Evolutionary conservation across 192 early-diverging fungal species (phyloP).

Genomic region (Glomus cerebriforme): DNA sequence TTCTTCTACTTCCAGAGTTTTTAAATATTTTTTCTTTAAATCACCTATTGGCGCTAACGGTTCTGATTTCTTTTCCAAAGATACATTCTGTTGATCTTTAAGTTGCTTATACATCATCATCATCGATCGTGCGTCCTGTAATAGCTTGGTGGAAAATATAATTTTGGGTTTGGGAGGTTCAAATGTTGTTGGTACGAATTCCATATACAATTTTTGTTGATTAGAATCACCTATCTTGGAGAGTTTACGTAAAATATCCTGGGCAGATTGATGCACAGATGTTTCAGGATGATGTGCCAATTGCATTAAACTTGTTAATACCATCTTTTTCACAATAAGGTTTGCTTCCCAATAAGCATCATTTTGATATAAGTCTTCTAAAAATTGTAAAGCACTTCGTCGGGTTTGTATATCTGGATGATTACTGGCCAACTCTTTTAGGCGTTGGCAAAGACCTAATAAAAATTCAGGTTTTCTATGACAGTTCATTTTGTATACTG

Average conservation of each 20-base stretch:
- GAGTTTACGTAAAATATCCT: no score
- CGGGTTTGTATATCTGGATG: not conserved
- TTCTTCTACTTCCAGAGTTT: not conserved
- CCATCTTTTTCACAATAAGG: not conserved
- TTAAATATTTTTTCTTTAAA: not conserved
- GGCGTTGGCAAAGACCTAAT: not conserved
- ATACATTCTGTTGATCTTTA: no score
- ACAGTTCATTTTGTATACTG: not conserved
- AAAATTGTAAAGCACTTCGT: not conserved
- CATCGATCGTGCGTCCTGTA: no score
- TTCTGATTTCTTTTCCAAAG: not conserved
- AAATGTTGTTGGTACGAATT: no score
- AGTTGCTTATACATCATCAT: no score
- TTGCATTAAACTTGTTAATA: not conserved
- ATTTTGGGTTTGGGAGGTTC: no score
- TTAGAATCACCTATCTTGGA: no score
- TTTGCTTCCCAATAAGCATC: not conserved
- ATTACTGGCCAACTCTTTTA: not conserved
- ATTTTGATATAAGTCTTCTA: not conserved
- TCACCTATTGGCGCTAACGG: not conserved
- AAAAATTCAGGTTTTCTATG: not conserved
- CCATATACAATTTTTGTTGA: no score
- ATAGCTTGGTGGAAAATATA: no score
- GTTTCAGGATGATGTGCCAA: not conserved
- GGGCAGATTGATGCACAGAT: no score